These are phyloP conservation scores for Verticillium dahliae DNA, from an alignment of 2,329 filamentous ascomycete species.

Conservation along the genomic window DNA sequence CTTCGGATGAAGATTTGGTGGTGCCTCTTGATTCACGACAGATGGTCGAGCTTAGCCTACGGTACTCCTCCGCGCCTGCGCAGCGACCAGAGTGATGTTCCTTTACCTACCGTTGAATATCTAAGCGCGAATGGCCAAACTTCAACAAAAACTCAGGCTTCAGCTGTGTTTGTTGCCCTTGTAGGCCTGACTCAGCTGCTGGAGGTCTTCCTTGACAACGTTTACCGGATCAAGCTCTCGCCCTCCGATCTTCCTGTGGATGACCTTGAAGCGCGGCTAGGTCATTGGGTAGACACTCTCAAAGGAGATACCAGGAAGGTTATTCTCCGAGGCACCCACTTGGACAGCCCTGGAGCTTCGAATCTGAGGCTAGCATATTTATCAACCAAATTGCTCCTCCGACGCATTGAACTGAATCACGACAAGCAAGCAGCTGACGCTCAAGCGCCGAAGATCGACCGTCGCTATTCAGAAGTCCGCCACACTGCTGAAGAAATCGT, in stretches of 20 bases:
- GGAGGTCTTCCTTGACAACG: slow-evolving; percentile 12
- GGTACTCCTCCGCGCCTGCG: slow-evolving; percentile 45
- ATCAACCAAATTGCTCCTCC: slow-evolving; percentile 36
- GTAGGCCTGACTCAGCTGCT: slow-evolving; percentile 7
- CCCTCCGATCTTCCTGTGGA: not conserved
- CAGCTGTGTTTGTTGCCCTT: slow-evolving; percentile 9
- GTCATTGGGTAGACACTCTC: slow-evolving; percentile 37
- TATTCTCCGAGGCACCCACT: slow-evolving; percentile 32
- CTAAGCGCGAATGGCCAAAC: slow-evolving; percentile 17
- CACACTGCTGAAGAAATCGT: slow-evolving; percentile 42
- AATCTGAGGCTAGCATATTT: slow-evolving; percentile 47
- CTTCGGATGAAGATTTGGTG: slow-evolving; percentile 50
- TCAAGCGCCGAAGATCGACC: not conserved
- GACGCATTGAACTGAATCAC: slow-evolving; percentile 38
- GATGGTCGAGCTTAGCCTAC: slow-evolving; percentile 47
- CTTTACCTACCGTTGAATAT: slow-evolving; percentile 29
- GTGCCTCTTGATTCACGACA: slow-evolving; percentile 46
- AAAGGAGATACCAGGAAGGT: slow-evolving; percentile 27
- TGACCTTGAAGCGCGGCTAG: slow-evolving; percentile 29
- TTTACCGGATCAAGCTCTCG: slow-evolving; percentile 10
- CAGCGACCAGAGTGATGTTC: slow-evolving; percentile 39
- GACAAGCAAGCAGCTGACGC: slow-evolving; percentile 18
- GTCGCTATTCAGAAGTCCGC: slow-evolving; percentile 32
- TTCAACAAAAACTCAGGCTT: not conserved
- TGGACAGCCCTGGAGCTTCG: slow-evolving; percentile 35